Evolutionary conservation across 768 basidiomycete genomes (phyloP).

Genomic region (Amanita subjunquillea): DNA sequence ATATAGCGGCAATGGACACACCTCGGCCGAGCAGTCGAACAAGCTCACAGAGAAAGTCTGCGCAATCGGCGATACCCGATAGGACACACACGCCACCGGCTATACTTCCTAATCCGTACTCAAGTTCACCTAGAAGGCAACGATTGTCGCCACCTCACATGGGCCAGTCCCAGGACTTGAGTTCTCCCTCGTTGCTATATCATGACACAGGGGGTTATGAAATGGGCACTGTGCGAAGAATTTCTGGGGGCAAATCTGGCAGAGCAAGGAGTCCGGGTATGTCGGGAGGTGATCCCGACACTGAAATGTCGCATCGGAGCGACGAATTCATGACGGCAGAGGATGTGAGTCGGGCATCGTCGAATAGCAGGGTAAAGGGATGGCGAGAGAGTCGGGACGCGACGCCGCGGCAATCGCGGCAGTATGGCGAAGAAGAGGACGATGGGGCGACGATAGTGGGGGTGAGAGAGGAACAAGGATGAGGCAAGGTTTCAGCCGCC

Average conservation of each 20-base stretch:
- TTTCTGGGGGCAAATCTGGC: neutral
- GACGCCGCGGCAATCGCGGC: constrained; percentile 1
- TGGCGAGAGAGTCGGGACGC: neutral
- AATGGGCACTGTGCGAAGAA: constrained; percentile 23
- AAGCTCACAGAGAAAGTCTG: constrained; percentile 16
- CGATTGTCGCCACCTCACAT: neutral
- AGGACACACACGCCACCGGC: neutral
- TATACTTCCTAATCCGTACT: constrained; percentile 16
- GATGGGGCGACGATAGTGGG: constrained; percentile 19
- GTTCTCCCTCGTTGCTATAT: neutral
- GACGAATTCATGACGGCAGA: constrained; percentile 31
- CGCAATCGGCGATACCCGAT: constrained; percentile 11
- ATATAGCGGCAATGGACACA: constrained; percentile 13
- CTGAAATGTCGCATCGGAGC: constrained; percentile 22
- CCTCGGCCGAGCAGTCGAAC: constrained; percentile 30
- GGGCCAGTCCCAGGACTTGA: neutral
- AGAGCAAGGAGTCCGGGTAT: neutral
- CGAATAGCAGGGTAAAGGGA: neutral
- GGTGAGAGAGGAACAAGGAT: constrained; percentile 11
- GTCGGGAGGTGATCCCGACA: neutral
- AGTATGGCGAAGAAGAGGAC: constrained; percentile 14
- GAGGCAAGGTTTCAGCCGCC: constrained; percentile 3
- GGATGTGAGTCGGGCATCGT: constrained; percentile 14
- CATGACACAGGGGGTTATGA: constrained; percentile 21
- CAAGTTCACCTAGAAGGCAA: constrained; percentile 9